Conservation (phyloP, 148 eudicot genomes). For the Arbutus unedo region DNA sequence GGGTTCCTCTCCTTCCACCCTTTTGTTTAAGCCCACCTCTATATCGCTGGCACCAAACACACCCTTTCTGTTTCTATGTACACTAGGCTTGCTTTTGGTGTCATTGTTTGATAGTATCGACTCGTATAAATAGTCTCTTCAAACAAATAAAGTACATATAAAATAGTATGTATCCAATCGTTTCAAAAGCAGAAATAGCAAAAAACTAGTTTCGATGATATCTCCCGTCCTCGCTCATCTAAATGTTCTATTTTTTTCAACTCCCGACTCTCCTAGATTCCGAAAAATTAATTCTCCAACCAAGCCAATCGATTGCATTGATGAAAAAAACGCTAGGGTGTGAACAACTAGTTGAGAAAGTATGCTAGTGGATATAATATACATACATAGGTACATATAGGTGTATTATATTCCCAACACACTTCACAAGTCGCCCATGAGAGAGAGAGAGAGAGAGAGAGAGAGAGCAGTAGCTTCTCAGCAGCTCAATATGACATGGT, state of each 20-base stretch:
- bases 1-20: slow-evolving; percentile 17
- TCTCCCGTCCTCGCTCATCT: too few relatives aligned
- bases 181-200: not conserved
- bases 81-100: not conserved
- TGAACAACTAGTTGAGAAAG: slow-evolving; percentile 12
- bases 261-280: too few relatives aligned
- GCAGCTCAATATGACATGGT: slow-evolving; percentile 25
- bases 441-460: slow-evolving; percentile 11
- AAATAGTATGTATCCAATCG: not conserved
- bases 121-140: not conserved
- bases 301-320: too few relatives aligned
- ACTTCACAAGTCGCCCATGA: not conserved
- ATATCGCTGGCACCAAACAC: not conserved
- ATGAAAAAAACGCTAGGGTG: too few relatives aligned
- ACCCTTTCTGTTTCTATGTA: too few relatives aligned
- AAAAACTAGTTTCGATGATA: not conserved
- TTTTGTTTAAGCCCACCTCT: not conserved
- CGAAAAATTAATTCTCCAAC: too few relatives aligned
- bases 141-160: not conserved
- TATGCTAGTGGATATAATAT: not conserved
- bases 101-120: not conserved
- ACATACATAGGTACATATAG: not conserved
- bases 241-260: too few relatives aligned
- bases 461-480: slow-evolving; percentile 19
- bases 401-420: not conserved